Base-by-base conservation (phyloP, 768 basidiomycete genomes). In the Lactarius sp. region DNA sequence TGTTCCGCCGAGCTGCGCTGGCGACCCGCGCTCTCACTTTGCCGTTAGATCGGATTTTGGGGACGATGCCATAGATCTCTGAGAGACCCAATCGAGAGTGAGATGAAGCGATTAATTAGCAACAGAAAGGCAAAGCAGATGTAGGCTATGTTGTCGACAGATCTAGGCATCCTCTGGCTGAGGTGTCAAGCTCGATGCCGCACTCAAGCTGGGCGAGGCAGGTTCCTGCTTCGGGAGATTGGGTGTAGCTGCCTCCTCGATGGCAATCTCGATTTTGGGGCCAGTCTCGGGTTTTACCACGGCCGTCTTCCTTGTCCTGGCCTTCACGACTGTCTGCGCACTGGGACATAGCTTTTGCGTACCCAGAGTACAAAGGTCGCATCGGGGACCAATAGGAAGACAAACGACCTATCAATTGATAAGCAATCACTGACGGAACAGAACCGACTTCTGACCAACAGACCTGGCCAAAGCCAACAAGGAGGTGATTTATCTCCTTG, bases 391-490 rank as follows among this genome's bases (percentile, higher is more conserved):
- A 6, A 86, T 78, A 6, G 90, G 85, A 2, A 84, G 73, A 61
- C 90, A 92, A 0, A 91, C 77, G 0, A 81, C 82, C 89, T 91
- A 64, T 7, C 51, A 7, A 18, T 37, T 20, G 20, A 61, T 51
- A 1, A 22, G 27, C 37, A 27, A 39, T 7, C 42, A 47, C 2
- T 6, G 10, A 12, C 46, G 42, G 18, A 18, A 18, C 20, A 27
- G 37, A n/a, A 39, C 13, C 18, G 14, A 39, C 6, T 50, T 8
- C 37, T 52, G 16, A 41, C 60, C 16, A 13, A 56, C 75, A 34
- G 65, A 89, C 90, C 81, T 93, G 91, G 39, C 91, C 92, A 63
- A 94, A 93, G 0, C 91, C 90, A 4, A 93, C 92, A 0, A 94
- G 80, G 73, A 90, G 69, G 61, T 85, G 85, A 70, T 93, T 93